Evolutionary conservation across 768 basidiomycete species (phyloP), one percentile per base, ranked within the genome.

Genomic region (Xanthoconium purpureum): DNA sequence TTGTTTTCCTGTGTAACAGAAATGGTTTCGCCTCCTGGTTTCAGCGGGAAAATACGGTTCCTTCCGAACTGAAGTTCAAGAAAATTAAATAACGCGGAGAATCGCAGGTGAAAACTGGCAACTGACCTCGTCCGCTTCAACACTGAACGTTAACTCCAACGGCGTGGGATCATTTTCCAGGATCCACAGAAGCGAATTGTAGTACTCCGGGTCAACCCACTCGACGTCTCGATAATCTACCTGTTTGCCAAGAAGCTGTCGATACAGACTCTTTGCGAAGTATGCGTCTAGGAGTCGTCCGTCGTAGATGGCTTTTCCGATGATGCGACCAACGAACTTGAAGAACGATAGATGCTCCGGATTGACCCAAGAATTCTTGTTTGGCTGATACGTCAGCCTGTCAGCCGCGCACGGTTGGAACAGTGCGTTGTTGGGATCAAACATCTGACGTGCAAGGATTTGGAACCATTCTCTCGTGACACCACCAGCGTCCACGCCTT

Each of bases 391-490:
- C 1, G 96, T 97, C 50, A 91, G 81, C 64, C 87, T 84, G 72
- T 97, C 97, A 5, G 94, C 95, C 0, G 94, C 94, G 69, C 94
- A 97, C 17, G 97, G 96, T 69, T 98, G 94, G 84, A 99, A 99
- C 29, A 98, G 81, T 6, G 94, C 96, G 64, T 97, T 97, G 74
- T 96, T 93, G 28, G 97, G 96, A 71, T 99, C 94, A 74, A 99
- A 99, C 89, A 99, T 99, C 71, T 97, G 94, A 49, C 94, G 83
- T 1, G 97, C 95, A 17, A 99, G 84, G 50, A 97, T 96, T 65
- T 94, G 91, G 86, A 95, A 98, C 94, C 95, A 98, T 75, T 98
- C 95, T 56, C 96, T 83, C 9, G 97, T 97, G 36, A 99, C 92
- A 62, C 97, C 97, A 20, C 97, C 97, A 0, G 97, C 97, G 69